These are phyloP conservation scores for Zopfia rhizophila DNA, from an alignment of 2,329 filamentous ascomycete species.

Conservation along the genomic window DNA sequence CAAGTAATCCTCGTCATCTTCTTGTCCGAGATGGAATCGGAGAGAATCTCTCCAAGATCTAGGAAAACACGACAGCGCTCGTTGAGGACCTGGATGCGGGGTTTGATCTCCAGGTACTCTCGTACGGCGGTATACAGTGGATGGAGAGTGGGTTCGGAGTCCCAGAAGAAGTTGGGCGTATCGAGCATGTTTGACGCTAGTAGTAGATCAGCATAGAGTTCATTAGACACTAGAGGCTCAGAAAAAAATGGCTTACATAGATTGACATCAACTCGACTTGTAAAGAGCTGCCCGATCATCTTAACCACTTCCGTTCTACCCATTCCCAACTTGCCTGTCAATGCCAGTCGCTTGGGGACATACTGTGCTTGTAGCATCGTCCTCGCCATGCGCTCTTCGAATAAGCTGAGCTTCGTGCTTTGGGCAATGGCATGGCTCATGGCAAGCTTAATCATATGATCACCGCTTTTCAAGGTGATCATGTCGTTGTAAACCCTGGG, in stretches of 20 bases:
- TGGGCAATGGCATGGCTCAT: conserved; percentile 98
- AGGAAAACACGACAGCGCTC: conserved; percentile 96
- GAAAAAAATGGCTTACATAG: conserved; percentile 75
- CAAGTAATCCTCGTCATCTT: conserved; percentile 98
- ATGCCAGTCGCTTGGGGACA: conserved; percentile 86
- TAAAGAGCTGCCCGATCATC: conserved; percentile 90
- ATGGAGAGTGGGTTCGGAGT: conserved; percentile 92
- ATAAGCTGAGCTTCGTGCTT: conserved; percentile 94
- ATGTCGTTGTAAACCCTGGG: conserved; percentile 98
- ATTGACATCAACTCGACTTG: conserved; percentile 95
- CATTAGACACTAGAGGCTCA: neutral
- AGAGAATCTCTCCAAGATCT: conserved; percentile 93
- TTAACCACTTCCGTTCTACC: conserved; percentile 90
- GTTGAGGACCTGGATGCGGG: conserved; percentile 94
- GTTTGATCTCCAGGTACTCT: conserved; percentile 97
- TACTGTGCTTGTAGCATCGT: conserved; percentile 95
- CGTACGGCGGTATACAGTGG: conserved; percentile 94
- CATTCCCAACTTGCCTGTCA: conserved; percentile 93
- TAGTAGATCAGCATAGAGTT: conserved; percentile 11
- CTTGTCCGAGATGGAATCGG: conserved; percentile 89
- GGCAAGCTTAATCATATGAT: conserved; percentile 99
- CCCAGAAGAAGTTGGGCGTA: conserved; percentile 98
- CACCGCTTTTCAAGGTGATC: conserved; percentile 93
- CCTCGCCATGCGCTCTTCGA: conserved; percentile 93
- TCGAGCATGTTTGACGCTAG: conserved; percentile 95